These are phyloP conservation scores for Allium sativum DNA, from an alignment of 106 monocot species.

Conservation along the genomic window DNA sequence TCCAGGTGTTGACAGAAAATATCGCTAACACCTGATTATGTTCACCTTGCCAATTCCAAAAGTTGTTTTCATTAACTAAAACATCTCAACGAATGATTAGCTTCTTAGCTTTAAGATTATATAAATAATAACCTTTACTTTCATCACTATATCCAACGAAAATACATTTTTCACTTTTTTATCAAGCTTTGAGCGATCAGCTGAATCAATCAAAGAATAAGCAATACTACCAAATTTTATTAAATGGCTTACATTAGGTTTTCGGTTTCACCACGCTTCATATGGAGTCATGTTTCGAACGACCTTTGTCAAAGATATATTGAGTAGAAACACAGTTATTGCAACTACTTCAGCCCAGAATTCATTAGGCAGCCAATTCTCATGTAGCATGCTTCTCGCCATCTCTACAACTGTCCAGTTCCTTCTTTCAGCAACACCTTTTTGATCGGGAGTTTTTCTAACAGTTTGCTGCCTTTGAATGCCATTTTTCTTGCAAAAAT, in stretches of 20 bases:
- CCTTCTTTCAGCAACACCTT: constrained; percentile 6
- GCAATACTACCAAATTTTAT: constrained; percentile 17
- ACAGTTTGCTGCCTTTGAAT: constrained; percentile 8
- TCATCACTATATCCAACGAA: constrained; percentile 14
- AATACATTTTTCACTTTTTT: constrained; percentile 18
- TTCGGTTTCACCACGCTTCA: constrained; percentile 13
- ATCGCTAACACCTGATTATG: background rate
- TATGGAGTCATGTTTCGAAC: constrained; percentile 13
- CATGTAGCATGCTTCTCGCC: constrained; percentile 8
- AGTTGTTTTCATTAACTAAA: constrained; percentile 9
- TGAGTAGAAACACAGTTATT: constrained; percentile 3
- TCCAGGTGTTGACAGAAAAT: no score
- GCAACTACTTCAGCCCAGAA: constrained; percentile 14
- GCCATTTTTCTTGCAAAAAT: constrained; percentile 5
- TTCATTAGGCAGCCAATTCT: constrained; percentile 4
- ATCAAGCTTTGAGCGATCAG: constrained; percentile 7
- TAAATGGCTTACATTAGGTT: constrained; percentile 7
- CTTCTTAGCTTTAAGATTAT: constrained; percentile 13
- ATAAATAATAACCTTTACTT: constrained; percentile 9
- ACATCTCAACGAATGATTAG: constrained; percentile 18
- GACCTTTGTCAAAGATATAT: constrained; percentile 8
- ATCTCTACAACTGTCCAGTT: constrained; percentile 11
- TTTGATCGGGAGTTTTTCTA: constrained; percentile 1
- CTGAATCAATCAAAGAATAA: constrained; percentile 9
- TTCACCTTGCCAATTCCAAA: constrained; percentile 1